Conservation (phyloP, 345 rosid genomes). For the Punica granatum region DNA sequence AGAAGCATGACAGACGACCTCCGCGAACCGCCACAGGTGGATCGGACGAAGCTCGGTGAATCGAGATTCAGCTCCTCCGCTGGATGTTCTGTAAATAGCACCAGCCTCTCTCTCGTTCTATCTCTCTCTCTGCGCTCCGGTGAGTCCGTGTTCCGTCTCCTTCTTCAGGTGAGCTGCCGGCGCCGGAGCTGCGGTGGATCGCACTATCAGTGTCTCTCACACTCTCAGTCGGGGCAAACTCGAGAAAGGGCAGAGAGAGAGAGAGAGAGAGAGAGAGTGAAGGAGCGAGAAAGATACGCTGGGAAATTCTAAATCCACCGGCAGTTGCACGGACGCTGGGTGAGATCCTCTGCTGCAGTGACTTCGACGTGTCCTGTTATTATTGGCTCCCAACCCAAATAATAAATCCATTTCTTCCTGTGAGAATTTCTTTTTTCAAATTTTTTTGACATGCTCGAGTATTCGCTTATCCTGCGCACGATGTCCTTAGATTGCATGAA, state of each 20-base stretch:
- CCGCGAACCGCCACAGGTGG: neutral
- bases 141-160: neutral
- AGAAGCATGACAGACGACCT: neutral
- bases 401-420: neutral
- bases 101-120: neutral
- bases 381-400: neutral
- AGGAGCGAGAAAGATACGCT: neutral
- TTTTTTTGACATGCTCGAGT: too few relatives aligned
- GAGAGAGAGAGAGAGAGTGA: too few relatives aligned
- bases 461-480: too few relatives aligned
- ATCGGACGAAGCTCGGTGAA: neutral
- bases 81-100: neutral
- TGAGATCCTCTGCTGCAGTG: neutral
- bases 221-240: slow-evolving; percentile 3
- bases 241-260: neutral
- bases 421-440: too few relatives aligned
- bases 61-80: neutral
- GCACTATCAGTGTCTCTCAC: slow-evolving; percentile 5
- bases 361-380: neutral
- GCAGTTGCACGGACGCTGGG: neutral
- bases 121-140: neutral
- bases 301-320: slow-evolving; percentile 4
- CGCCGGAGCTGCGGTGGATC: slow-evolving; percentile 2
- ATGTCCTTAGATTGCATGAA: too few relatives aligned
- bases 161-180: neutral